Percentiles rank a stretch among this genome's conserved stretches.
phyloP scores from a whole-genome alignment of 2,329 filamentous ascomycete genomes.

The Botryotinia convoluta region DNA sequence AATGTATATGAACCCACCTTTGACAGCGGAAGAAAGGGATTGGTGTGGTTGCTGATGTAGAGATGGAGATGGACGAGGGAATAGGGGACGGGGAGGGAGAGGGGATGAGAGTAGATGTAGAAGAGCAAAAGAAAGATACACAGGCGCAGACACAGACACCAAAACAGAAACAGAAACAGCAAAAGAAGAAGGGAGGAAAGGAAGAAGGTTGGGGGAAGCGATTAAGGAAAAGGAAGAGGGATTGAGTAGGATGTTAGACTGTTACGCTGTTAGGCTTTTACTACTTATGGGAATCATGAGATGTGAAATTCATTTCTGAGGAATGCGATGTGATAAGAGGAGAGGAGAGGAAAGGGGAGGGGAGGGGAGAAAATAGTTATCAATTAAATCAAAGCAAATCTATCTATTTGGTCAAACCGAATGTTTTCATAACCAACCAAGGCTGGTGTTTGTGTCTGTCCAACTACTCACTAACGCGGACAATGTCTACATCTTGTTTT shows the following conservation, averaged over 20 bases:
- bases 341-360: no score
- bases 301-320: background rate
- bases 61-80: background rate
- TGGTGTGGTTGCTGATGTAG: background rate
- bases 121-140: no score
- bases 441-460: background rate
- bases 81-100: no score
- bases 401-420: background rate
- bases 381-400: background rate
- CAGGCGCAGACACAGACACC: no score
- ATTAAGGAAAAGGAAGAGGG: background rate
- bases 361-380: no score
- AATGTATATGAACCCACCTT: background rate
- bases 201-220: background rate
- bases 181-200: no score
- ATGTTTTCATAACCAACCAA: background rate
- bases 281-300: background rate
- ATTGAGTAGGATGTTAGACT: background rate
- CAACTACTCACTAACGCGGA: background rate
- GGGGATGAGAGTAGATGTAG: no score
- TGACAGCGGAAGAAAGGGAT: background rate
- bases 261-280: no score
- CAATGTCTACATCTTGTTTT: background rate
- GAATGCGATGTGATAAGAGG: background rate
- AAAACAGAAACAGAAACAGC: no score